phyloP scores from a whole-genome alignment of 305 asterid species.

The Fraxinus angustifolia region DNA sequence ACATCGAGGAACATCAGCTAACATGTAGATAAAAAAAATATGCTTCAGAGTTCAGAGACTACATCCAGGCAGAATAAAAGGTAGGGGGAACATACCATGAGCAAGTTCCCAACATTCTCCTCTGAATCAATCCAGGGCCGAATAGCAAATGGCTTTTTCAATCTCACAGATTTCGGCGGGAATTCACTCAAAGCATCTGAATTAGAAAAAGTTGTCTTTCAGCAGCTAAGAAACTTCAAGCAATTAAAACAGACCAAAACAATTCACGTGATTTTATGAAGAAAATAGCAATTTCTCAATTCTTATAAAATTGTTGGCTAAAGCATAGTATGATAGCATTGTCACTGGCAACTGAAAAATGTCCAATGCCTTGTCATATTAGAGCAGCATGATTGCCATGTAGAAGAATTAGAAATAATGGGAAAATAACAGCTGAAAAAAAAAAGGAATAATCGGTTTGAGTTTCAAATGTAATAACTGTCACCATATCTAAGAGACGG shows the following conservation, averaged over 20 bases:
- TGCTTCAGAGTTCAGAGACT: no score
- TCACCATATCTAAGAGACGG: background rate
- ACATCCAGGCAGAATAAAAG: background rate
- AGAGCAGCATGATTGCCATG: background rate
- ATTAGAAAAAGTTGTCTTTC: constrained; percentile 24
- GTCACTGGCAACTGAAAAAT: background rate
- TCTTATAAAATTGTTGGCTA: background rate
- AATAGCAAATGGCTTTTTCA: constrained; percentile 73
- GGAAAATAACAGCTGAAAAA: background rate
- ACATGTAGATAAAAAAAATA: background rate
- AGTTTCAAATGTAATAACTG: background rate
- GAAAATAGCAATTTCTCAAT: background rate
- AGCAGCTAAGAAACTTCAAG: constrained; percentile 12
- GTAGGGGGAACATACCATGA: constrained; percentile 62
- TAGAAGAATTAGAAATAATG: background rate
- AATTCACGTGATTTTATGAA: background rate
- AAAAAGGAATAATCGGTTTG: background rate
- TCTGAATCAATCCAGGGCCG: constrained; percentile 93
- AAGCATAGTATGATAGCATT: background rate
- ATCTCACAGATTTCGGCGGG: constrained; percentile 75
- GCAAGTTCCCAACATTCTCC: constrained; percentile 85
- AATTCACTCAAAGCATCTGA: constrained; percentile 80
- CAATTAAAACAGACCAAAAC: constrained; percentile 6
- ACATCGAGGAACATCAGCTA: background rate
- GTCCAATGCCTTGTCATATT: background rate